Percentiles rank a stretch among this genome's conserved stretches.
Conservation (phyloP, 1,284 basidiomycete genomes). For the Moesziomyces sp. region DNA sequence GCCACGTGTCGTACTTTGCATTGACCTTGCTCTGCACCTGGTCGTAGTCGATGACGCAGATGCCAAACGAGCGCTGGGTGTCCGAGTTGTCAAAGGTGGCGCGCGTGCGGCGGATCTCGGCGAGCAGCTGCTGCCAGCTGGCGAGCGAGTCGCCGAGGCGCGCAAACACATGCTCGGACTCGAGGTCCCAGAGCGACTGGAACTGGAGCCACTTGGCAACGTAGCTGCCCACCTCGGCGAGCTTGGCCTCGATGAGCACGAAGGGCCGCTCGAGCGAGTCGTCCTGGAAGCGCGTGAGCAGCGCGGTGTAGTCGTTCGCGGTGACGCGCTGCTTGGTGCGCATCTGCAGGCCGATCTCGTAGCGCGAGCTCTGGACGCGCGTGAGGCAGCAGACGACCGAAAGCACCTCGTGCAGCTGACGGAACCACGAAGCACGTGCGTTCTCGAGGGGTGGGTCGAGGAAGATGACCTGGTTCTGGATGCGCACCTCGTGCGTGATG, state of each 20-base stretch:
- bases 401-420: constrained; percentile 81
- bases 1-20: constrained; percentile 98
- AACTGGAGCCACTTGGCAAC: constrained; percentile 98
- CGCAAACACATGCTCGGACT: constrained; percentile 94
- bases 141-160: constrained; percentile 90
- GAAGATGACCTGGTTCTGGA: constrained; percentile 98
- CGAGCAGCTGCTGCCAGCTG: constrained; percentile 91
- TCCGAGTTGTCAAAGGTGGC: constrained; percentile 97
- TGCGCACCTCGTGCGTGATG: constrained; percentile 88
- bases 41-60: constrained; percentile 95
- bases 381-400: constrained; percentile 88
- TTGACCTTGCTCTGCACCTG: constrained; percentile 97
- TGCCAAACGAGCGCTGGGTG: constrained; percentile 86
- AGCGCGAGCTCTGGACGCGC: constrained; percentile 90
- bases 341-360: constrained; percentile 77
- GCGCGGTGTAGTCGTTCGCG: constrained; percentile 75
- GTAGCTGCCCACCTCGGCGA: constrained; percentile 86
- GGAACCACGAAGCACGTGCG: constrained; percentile 89
- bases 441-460: constrained; percentile 96
- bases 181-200: constrained; percentile 98
- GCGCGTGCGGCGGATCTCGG: constrained; percentile 94
- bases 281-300: constrained; percentile 79
- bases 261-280: constrained; percentile 84
- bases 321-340: constrained; percentile 32
- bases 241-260: constrained; percentile 85